These are phyloP conservation scores for Dacryopinax spathularia DNA, from an alignment of 768 basidiomycete genomes.

Conservation along the genomic window DNA sequence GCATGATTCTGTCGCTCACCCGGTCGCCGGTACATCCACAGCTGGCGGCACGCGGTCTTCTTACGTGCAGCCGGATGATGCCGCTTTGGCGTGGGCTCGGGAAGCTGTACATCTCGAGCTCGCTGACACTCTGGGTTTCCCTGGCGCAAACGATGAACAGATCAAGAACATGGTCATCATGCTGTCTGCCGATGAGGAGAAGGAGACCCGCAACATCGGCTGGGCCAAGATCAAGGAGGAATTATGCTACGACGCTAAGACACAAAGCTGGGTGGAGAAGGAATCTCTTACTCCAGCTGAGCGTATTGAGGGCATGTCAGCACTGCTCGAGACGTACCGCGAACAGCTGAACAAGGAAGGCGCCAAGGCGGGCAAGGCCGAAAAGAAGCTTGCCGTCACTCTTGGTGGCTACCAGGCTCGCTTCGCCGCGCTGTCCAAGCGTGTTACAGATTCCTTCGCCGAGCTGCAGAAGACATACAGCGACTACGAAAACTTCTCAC, in stretches of 20 bases:
- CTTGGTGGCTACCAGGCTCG: conserved; percentile 87
- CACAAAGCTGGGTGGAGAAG: conserved; percentile 54
- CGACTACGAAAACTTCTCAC: conserved; percentile 67
- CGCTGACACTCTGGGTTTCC: conserved; percentile 66
- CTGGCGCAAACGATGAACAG: conserved; percentile 63
- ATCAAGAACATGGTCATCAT: conserved; percentile 62
- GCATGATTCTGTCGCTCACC: conserved; percentile 78
- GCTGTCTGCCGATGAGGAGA: conserved; percentile 44
- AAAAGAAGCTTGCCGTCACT: conserved; percentile 77
- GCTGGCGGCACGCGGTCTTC: conserved; percentile 56
- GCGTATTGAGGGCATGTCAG: conserved; percentile 48
- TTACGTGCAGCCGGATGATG: conserved; percentile 67
- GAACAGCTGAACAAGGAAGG: conserved; percentile 69
- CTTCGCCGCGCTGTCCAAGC: conserved; percentile 47
- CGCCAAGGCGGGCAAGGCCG: conserved; percentile 62
- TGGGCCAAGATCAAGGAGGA: conserved; percentile 56
- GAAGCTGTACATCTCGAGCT: conserved; percentile 64
- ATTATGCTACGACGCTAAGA: conserved; percentile 47
- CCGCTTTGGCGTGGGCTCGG: conserved; percentile 54
- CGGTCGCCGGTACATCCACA: conserved; percentile 71
- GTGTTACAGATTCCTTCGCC: conserved; percentile 51
- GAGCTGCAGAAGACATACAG: conserved; percentile 51
- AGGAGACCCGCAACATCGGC: conserved; percentile 16
- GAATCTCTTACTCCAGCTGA: conserved; percentile 40
- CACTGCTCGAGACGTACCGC: conserved; percentile 46